Percentiles rank a stretch among this genome's conserved stretches.
Conservation (phyloP, 225 moss, liverwort and hornwort species). For the Takakia lepidozioides region DNA sequence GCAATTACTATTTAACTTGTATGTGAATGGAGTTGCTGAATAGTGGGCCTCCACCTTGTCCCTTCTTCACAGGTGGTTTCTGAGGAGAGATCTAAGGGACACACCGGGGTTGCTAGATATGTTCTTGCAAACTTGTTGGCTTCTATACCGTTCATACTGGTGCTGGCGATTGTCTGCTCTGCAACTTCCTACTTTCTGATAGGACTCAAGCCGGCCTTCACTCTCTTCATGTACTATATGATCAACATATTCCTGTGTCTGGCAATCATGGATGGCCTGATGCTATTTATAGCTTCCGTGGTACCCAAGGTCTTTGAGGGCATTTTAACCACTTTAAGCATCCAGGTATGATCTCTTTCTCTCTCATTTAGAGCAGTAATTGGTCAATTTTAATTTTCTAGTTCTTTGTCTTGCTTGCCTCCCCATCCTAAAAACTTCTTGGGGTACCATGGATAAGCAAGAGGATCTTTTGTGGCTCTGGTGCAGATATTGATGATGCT, state of each 20-base stretch:
- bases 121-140: slow-evolving; percentile 8
- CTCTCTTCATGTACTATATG: slow-evolving; percentile 37
- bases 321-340: slow-evolving; percentile 14
- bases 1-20: too few relatives aligned
- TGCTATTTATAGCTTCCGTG: slow-evolving; percentile 33
- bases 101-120: slow-evolving; percentile 30
- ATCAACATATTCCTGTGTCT: slow-evolving; percentile 41
- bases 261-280: slow-evolving; percentile 33
- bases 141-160: slow-evolving; percentile 5
- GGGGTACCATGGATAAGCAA: neutral
- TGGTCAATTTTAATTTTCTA: too few relatives aligned
- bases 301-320: slow-evolving; percentile 31
- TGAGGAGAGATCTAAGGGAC: slow-evolving; percentile 26
- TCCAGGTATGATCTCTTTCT: too few relatives aligned
- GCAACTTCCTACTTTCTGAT: slow-evolving; percentile 38
- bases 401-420: too few relatives aligned
- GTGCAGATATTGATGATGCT: slow-evolving; percentile 36
- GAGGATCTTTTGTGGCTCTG: neutral
- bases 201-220: slow-evolving; percentile 30
- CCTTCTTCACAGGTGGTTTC: slow-evolving; percentile 30
- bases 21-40: too few relatives aligned
- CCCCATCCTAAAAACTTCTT: too few relatives aligned
- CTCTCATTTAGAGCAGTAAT: too few relatives aligned
- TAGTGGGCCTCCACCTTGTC: too few relatives aligned
- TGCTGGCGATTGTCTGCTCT: slow-evolving; percentile 26